phyloP scores from a whole-genome alignment of 148 eudicot genomes.

The Rhododendron williamsianum region DNA sequence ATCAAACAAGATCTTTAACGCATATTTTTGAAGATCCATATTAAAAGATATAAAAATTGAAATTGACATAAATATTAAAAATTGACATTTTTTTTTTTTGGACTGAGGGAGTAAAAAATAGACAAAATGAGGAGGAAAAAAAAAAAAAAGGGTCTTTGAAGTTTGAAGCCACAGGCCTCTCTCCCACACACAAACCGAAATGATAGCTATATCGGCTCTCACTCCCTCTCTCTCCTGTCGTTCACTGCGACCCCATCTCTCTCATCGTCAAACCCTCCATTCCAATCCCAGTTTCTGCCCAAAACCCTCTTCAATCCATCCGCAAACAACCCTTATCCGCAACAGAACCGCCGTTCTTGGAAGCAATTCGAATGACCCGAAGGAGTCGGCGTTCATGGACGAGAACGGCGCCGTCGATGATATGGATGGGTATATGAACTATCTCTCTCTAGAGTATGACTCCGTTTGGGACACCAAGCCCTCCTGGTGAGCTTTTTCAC shows the following conservation, averaged over 20 bases:
- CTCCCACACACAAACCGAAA: neutral
- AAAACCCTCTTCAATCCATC: conserved; percentile 10
- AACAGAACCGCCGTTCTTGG: conserved; percentile 12
- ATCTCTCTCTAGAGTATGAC: conserved; percentile 89
- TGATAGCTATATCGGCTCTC: neutral
- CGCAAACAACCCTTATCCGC: conserved; percentile 12
- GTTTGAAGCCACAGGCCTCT: neutral
- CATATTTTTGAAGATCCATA: too few relatives aligned
- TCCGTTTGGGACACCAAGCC: conserved; percentile 99
- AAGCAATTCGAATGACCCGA: conserved; percentile 31
- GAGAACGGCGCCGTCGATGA: conserved; percentile 71
- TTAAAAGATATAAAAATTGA: too few relatives aligned
- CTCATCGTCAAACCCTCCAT: conserved; percentile 24
- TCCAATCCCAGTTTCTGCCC: conserved; percentile 18
- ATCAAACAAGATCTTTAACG: too few relatives aligned
- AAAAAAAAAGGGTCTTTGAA: neutral
- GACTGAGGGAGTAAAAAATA: too few relatives aligned
- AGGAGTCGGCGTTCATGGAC: conserved; percentile 36
- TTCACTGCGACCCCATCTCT: conserved; percentile 16
- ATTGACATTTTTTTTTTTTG: too few relatives aligned
- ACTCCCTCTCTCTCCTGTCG: conserved; percentile 12
- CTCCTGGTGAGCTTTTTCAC: conserved; percentile 42
- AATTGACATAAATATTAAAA: too few relatives aligned
- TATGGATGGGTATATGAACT: conserved; percentile 76
- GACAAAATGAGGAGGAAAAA: neutral